These are phyloP conservation scores for Pichia cactophila DNA, from an alignment of 1,139 yeast genomes.

Conservation along the genomic window DNA sequence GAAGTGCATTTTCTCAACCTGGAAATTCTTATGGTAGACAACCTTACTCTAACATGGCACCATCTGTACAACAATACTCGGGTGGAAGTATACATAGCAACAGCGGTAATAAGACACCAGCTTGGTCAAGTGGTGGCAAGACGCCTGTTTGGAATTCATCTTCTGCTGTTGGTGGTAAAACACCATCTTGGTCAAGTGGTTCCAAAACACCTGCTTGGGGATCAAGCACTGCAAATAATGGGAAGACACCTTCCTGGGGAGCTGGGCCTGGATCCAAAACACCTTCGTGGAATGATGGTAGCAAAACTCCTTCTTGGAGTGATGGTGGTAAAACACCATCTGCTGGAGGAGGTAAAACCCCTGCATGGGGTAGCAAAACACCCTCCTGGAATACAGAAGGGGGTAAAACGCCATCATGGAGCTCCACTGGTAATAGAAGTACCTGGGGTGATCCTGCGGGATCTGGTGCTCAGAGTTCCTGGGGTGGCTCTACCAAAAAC, in stretches of 20 bases:
- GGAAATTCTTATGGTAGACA: background rate
- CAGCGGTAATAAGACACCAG: constrained; percentile 29
- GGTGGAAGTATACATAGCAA: constrained; percentile 29
- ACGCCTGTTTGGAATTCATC: constrained; percentile 34
- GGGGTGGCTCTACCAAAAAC: constrained; percentile 27
- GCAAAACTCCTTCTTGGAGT: constrained; percentile 22
- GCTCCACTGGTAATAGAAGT: constrained; percentile 33
- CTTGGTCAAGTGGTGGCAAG: constrained; percentile 26
- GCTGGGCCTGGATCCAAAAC: constrained; percentile 22
- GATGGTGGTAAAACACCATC: constrained; percentile 51
- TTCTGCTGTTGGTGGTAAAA: constrained; percentile 31
- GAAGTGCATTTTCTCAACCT: background rate
- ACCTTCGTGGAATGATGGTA: constrained; percentile 30
- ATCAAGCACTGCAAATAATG: constrained; percentile 29
- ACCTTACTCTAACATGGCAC: constrained; percentile 16
- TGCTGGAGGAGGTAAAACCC: constrained; percentile 35
- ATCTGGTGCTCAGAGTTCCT: constrained; percentile 22
- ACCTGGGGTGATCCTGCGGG: constrained; percentile 39
- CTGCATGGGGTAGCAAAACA: constrained; percentile 38
- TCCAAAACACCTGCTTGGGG: constrained; percentile 29
- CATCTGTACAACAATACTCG: constrained; percentile 13
- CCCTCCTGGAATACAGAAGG: constrained; percentile 36
- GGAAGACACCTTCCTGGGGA: constrained; percentile 41
- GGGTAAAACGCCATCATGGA: constrained; percentile 30
- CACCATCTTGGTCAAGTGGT: constrained; percentile 36